Conservation (phyloP, 352 stramenopile genomes). For the Globisporangium alternatum region DNA sequence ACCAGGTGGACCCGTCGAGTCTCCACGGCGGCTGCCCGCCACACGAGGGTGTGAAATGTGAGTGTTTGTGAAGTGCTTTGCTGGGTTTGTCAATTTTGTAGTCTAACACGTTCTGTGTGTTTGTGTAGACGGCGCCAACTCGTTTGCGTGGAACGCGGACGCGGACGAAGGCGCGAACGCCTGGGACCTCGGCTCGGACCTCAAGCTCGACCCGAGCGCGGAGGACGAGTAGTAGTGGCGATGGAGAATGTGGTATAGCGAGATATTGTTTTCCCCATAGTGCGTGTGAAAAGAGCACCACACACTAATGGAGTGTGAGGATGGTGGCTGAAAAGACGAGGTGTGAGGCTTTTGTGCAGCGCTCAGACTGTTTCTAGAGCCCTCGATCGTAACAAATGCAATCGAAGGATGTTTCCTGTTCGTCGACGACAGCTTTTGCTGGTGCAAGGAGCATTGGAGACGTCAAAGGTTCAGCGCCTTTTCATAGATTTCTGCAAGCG, state of each 20-base stretch:
- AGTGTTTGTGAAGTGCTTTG: conserved; percentile 9
- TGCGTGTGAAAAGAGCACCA: not conserved
- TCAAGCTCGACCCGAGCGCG: conserved; percentile 26
- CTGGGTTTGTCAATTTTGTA: not conserved
- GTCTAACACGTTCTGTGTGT: conserved; percentile 13
- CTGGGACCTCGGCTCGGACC: conserved; percentile 43
- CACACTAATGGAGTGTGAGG: not conserved
- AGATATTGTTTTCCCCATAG: not conserved
- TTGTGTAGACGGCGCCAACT: conserved; percentile 51
- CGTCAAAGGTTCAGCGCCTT: too few relatives aligned
- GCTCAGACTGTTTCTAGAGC: not conserved
- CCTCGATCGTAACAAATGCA: not conserved
- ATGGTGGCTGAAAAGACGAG: not conserved
- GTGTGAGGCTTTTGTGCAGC: not conserved
- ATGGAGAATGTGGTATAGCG: not conserved
- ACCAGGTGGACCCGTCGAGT: conserved; percentile 51
- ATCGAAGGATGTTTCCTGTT: not conserved
- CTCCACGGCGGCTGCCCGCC: conserved; percentile 65
- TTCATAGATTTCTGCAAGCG: too few relatives aligned
- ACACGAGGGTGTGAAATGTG: conserved; percentile 59
- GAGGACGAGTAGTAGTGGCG: conserved; percentile 1
- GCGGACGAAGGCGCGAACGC: conserved; percentile 62
- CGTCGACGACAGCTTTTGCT: too few relatives aligned
- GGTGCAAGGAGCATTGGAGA: too few relatives aligned
- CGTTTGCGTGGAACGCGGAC: conserved; percentile 71